phyloP scores from a whole-genome alignment of 495 filamentous ascomycete species.

The Aspergillus affinis region DNA sequence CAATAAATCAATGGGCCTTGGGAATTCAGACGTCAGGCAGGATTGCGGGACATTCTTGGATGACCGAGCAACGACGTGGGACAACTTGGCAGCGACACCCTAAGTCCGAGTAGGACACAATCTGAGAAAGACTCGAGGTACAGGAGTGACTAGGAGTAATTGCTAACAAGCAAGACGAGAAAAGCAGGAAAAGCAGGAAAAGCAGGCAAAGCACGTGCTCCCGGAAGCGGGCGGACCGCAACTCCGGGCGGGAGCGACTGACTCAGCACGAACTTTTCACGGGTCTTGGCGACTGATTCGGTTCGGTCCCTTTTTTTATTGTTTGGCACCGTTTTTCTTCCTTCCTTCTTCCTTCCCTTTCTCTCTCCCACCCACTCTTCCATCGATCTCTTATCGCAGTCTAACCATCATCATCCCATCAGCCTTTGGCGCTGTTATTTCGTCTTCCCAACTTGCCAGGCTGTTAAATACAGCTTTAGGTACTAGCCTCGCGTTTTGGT shows the following conservation, averaged over 20 bases:
- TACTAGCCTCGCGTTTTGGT: conserved; percentile 13
- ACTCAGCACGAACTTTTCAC: conserved; percentile 1
- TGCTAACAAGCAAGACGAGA: no score
- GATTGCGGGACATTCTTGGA: no score
- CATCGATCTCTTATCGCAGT: neutral
- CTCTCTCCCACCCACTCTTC: conserved; percentile 5
- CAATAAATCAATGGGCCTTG: no score
- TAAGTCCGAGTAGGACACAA: no score
- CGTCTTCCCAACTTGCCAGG: conserved; percentile 12
- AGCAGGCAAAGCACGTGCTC: no score
- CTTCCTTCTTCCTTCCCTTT: conserved; percentile 17
- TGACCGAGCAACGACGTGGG: no score
- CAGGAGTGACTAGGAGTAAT: no score
- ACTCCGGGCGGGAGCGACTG: neutral
- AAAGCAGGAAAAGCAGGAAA: no score
- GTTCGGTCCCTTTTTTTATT: conserved; percentile 12
- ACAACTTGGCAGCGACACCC: no score
- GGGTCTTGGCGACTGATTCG: conserved; percentile 5
- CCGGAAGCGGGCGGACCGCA: neutral
- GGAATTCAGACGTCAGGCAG: no score
- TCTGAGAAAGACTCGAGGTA: no score
- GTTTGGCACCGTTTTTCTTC: conserved; percentile 12
- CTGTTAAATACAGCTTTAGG: conserved; percentile 15
- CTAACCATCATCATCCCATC: conserved; percentile 10
- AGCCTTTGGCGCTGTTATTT: conserved; percentile 17